These are phyloP conservation scores for Vigna reflexopilosa DNA, from an alignment of 306 rosid species.

Conservation along the genomic window DNA sequence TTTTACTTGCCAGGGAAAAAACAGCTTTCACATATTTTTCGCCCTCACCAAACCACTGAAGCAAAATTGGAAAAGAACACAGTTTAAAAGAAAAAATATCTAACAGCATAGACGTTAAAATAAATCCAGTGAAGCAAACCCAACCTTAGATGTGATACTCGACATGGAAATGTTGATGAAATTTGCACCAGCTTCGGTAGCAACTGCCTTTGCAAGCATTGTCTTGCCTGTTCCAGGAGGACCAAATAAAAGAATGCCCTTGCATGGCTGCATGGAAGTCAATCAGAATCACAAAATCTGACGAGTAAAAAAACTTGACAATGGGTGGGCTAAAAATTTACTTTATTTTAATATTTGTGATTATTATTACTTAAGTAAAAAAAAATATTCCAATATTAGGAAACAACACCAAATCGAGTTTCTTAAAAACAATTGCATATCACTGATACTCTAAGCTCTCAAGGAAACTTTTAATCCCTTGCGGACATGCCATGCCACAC, in stretches of 20 bases:
- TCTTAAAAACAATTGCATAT: conserved; percentile 13
- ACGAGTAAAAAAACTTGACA: conserved; percentile 12
- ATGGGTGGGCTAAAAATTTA: not conserved
- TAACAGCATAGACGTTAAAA: conserved; percentile 21
- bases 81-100: conserved; percentile 30
- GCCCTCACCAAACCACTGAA: conserved; percentile 99
- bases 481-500: not conserved
- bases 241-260: conserved; percentile 96
- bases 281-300: conserved; percentile 36
- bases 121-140: conserved; percentile 26
- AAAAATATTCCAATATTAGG: not conserved
- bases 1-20: conserved; percentile 97
- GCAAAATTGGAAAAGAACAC: conserved; percentile 38
- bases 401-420: not conserved
- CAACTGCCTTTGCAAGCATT: conserved; percentile 99
- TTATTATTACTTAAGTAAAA: not conserved
- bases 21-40: conserved; percentile 99
- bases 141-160: conserved; percentile 99
- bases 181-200: conserved; percentile 99
- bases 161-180: conserved; percentile 99
- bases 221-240: conserved; percentile 99
- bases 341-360: not conserved
- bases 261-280: conserved; percentile 82
- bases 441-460: conserved; percentile 5
- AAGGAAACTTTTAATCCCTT: not conserved